Percentiles rank a stretch among this genome's conserved stretches.
These are phyloP conservation scores for Paratinospora sagittata DNA, from an alignment of 164 flowering plant genomes.

Conservation along the genomic window DNA sequence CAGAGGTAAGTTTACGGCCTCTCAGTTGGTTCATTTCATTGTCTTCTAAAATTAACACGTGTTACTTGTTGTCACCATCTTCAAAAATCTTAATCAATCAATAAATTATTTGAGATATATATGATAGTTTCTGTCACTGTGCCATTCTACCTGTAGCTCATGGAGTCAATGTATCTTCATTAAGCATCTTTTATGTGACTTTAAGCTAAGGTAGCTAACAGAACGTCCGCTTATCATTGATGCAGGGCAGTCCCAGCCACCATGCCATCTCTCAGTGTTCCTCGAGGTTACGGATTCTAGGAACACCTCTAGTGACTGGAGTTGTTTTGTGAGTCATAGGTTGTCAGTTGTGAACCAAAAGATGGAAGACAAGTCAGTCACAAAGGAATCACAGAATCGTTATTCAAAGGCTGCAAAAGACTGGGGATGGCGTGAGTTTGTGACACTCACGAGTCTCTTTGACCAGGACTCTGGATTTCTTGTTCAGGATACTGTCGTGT, in stretches of 20 bases:
- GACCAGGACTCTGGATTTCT: conserved; percentile 98
- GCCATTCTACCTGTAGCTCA: not conserved
- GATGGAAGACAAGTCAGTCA: conserved; percentile 88
- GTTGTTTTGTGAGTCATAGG: conserved; percentile 97
- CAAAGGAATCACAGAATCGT: conserved; percentile 93
- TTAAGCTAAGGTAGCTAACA: conserved; percentile 19
- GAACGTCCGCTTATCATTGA: conserved; percentile 25
- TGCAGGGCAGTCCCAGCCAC: conserved; percentile 99
- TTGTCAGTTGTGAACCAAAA: conserved; percentile 92
- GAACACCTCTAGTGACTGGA: conserved; percentile 86
- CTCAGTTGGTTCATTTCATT: not conserved
- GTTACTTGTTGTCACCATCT: too few species aligned
- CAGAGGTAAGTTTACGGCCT: conserved; percentile 49
- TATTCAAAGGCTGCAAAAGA: conserved; percentile 98
- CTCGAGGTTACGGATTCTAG: conserved; percentile 97
- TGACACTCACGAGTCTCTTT: conserved; percentile 92
- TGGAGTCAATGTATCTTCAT: not conserved
- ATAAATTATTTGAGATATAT: not conserved
- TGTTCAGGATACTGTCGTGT: conserved; percentile 79
- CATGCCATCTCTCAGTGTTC: conserved; percentile 97
- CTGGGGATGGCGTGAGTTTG: conserved; percentile 99
- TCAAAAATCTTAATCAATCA: not conserved
- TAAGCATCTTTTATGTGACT: not conserved
- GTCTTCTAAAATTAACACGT: too few species aligned
- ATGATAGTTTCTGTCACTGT: not conserved